These are phyloP conservation scores for Leavenworthia alabamica DNA, from an alignment of 345 rosid species.

Conservation along the genomic window DNA sequence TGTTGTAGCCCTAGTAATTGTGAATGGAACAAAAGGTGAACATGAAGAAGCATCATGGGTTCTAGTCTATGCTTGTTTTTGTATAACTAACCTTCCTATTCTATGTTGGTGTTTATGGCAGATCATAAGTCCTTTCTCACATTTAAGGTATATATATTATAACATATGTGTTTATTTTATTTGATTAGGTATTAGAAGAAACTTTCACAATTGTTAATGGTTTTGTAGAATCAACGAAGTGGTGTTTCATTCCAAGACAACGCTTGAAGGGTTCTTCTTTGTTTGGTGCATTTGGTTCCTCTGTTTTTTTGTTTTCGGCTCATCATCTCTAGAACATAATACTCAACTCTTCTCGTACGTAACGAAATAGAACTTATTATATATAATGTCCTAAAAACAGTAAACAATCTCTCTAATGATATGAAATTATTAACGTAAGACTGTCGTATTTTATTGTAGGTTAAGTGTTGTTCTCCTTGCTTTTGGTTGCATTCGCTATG, in stretches of 20 bases:
- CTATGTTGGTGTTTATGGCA: background rate
- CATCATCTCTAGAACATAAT: background rate
- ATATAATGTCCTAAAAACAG: too few relatives aligned
- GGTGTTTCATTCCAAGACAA: background rate
- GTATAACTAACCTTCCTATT: background rate
- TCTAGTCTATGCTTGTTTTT: background rate
- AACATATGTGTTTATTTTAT: too few relatives aligned
- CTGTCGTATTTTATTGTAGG: too few relatives aligned
- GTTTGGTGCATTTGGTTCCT: too few relatives aligned
- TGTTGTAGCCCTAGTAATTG: background rate
- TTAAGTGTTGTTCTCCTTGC: background rate
- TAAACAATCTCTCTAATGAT: background rate
- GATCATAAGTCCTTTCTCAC: background rate
- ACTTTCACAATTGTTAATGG: background rate
- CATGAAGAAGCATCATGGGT: background rate
- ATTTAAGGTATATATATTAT: background rate
- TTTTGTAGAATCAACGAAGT: background rate
- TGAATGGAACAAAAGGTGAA: background rate
- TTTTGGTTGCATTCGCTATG: background rate
- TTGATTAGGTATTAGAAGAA: too few relatives aligned
- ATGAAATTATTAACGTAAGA: too few relatives aligned
- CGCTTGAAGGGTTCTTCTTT: too few relatives aligned
- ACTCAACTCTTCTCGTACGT: background rate
- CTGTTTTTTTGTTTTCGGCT: background rate
- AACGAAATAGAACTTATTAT: too few relatives aligned